phyloP scores from a whole-genome alignment of 495 filamentous ascomycete species.

The Penicillium goetzii region DNA sequence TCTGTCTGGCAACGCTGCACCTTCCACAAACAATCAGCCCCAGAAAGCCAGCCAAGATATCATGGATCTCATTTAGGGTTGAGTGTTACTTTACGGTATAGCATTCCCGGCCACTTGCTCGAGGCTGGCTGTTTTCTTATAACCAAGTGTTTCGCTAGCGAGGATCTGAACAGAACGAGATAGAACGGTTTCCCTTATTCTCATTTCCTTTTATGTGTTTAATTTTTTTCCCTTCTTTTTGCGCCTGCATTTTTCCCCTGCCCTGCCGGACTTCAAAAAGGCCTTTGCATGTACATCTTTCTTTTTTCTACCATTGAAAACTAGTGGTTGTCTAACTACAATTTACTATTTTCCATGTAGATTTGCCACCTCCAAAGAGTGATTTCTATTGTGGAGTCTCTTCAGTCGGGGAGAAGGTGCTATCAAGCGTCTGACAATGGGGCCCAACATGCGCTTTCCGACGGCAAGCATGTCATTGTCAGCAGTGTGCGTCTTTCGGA shows the following conservation, averaged over 20 bases:
- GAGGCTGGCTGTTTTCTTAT: conserved; percentile 29
- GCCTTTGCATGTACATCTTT: conserved; percentile 30
- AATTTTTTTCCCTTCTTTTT: conserved; percentile 21
- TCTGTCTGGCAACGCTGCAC: conserved; percentile 57
- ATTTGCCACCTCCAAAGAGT: background rate
- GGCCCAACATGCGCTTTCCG: background rate
- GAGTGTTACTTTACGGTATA: conserved; percentile 16
- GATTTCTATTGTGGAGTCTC: background rate
- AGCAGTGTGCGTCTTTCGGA: background rate
- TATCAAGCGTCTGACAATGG: conserved; percentile 1
- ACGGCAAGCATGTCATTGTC: background rate
- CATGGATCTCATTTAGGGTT: conserved; percentile 76
- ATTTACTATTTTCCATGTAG: background rate
- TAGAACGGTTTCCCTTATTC: conserved; percentile 31
- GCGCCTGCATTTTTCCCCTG: conserved; percentile 18
- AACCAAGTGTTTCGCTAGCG: conserved; percentile 35
- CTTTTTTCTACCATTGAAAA: conserved; percentile 10
- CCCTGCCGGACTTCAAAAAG: conserved; percentile 23
- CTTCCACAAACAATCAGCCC: conserved; percentile 29
- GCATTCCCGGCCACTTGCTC: conserved; percentile 12
- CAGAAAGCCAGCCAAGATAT: conserved; percentile 87
- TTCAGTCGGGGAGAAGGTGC: background rate
- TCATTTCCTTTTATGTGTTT: conserved; percentile 29
- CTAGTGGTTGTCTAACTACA: background rate
- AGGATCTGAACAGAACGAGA: conserved; percentile 35